Base-by-base conservation (phyloP, 805 yeast genomes). In the Sugiyamaella smithiae region DNA sequence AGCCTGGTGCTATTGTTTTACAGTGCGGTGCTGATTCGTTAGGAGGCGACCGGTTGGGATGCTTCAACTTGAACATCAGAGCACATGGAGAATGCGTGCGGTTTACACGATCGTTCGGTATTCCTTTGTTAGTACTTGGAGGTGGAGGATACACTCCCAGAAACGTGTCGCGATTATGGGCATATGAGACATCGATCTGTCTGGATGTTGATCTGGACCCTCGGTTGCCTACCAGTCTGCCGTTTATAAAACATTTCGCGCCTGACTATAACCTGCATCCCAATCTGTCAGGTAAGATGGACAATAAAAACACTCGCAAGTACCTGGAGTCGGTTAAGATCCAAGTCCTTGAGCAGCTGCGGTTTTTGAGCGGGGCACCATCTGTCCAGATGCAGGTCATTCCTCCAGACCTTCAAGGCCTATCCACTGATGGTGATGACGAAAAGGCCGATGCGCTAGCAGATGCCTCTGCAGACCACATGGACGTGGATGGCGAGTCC, bases 71-170 rank as follows among this genome's bases (percentile, higher is more conserved):
- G 54, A 88, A 93, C 49, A 90, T 91, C 80, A 75, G 74, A 48
- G 98, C 97, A 0, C 99, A 95, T 66, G 98, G 97, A 35, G 95
- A 91, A 67, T 93, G 99, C 73, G 88, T 91, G 45, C 82, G 84
- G 58, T 91, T 80, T 68, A 88, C 90, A 45, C 86, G 85, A 65
- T 77, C 86, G 6, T 88, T 91, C 63, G 86, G 87, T 42, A 76
- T 93, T 14, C 98, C 99, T 7, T 71, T 88, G 77, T 78, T 93
- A 83, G 95, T 93, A 25, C 75, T 93, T 17, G 99, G 99, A 35
- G 99, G 99, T 43, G 99, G 99, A 58, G 99, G 99, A 17, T 93
- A 93, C 70, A 93, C 99, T 2, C 95, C 95, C 78, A 78, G 97
- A 66, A 93, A 93, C 65, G 99, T 93, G 43, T 88, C 97, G 4